Conservation (phyloP, 1,284 basidiomycete genomes). For the Fomitopsis schrenkii region DNA sequence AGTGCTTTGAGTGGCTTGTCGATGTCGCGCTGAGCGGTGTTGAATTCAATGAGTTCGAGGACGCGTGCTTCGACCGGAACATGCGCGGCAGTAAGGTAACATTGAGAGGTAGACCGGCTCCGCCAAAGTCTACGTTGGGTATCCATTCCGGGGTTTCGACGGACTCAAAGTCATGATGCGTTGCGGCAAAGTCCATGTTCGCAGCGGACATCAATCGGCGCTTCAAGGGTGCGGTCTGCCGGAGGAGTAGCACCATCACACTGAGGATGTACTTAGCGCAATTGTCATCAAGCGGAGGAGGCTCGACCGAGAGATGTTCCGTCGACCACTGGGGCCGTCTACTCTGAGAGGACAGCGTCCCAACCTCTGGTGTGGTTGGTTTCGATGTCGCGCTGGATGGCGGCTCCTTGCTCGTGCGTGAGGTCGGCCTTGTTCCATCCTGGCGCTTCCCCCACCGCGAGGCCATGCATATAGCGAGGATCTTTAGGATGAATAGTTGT, state of each 20-base stretch:
- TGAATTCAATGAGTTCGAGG: slow-evolving; percentile 43
- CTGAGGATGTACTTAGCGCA: slow-evolving; percentile 85
- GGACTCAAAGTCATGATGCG: slow-evolving; percentile 68
- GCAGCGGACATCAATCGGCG: slow-evolving; percentile 59
- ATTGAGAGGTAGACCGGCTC: slow-evolving; percentile 14
- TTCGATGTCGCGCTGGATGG: slow-evolving; percentile 23
- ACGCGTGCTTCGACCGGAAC: slow-evolving; percentile 27
- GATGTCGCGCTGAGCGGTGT: slow-evolving; percentile 35
- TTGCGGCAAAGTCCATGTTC: slow-evolving; percentile 58
- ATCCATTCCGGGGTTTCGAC: slow-evolving; percentile 38
- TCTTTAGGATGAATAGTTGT: slow-evolving; percentile 85
- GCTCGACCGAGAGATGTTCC: slow-evolving; percentile 57
- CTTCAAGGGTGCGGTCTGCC: slow-evolving; percentile 63
- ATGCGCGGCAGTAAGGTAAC: slow-evolving; percentile 15
- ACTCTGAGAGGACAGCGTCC: slow-evolving; percentile 18
- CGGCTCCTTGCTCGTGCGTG: slow-evolving; percentile 36
- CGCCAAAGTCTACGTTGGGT: slow-evolving; percentile 8
- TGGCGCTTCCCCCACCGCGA: slow-evolving; percentile 63
- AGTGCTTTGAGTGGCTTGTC: slow-evolving; percentile 38
- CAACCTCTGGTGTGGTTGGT: slow-evolving; percentile 18
- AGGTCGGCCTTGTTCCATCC: slow-evolving; percentile 35
- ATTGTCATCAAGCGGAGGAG: slow-evolving; percentile 77
- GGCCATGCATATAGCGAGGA: slow-evolving; percentile 75
- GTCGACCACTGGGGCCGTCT: slow-evolving; percentile 32
- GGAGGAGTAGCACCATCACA: slow-evolving; percentile 79